Base-by-base conservation (phyloP, 2,329 filamentous ascomycete species). In the Biscogniauxia mediterranea region DNA sequence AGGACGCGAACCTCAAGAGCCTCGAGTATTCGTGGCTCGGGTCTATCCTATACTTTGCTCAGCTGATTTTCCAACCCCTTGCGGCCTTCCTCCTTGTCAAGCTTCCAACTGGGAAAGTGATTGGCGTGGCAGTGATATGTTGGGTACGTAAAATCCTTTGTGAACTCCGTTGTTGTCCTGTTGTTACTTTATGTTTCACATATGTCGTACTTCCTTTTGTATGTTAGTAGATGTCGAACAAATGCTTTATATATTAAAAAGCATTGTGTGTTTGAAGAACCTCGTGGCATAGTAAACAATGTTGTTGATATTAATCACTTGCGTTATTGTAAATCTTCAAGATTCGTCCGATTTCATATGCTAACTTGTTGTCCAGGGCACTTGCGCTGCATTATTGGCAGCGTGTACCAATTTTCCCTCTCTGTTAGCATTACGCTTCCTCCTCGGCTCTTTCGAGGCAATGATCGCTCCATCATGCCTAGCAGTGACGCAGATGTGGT, bases 41-140 rank as follows among this genome's bases (percentile, higher is more conserved):
- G 0, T 86, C 83, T 1, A 81, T 88, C 56, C 75, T 88, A 15
- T 88, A 84, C 67, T 74, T 86, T n/a, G 84, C 84, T 0, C 83
- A 86, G 68, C 78, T 87, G 8, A 74, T 85, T 13, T 82, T 85
- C 76, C 84, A 87, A 66, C 82, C 83, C 1, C 73, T 84, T 0
- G 78, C 84, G 4, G 83, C 84, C 0, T 79, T 78, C 59, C 67
- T 83, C 4, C 76, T 85, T 0, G 82, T 85, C 26, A 82, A 83
- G 65, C 66, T 84, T 0, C 84, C 83, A 0, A 82, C 80, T 0
- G 83, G 83, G 17, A 85, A 85, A 66, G 80, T 86, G 49, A 78
- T 83, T 20, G 79, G 77, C 1, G 69, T 70, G 1, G 82, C 85
- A 57, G 79, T 86, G 0, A 70, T 85, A 2, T 76, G 79, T 9